Percentiles rank a stretch among this genome's conserved stretches.
Conservation (phyloP, 1,139 yeast genomes). For the Nakaseomyces uthaithaninus region DNA sequence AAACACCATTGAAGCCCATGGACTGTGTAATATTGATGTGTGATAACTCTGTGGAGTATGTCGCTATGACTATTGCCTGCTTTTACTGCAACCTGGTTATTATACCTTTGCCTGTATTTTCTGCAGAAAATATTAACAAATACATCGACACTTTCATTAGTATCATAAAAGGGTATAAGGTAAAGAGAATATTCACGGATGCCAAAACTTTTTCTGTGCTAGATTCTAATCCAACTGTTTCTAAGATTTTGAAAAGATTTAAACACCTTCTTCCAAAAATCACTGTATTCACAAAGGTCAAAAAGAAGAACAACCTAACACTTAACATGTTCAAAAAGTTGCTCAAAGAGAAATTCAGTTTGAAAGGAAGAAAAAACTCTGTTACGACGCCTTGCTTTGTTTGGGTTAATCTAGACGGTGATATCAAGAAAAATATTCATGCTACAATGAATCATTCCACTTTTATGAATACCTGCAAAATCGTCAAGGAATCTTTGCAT, state of each 20-base stretch:
- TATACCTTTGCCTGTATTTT: constrained; percentile 73
- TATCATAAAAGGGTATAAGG: constrained; percentile 60
- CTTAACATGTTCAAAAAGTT: constrained; percentile 17
- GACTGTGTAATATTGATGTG: constrained; percentile 73
- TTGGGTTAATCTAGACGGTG: constrained; percentile 32
- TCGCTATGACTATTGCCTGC: constrained; percentile 80
- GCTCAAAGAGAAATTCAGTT: constrained; percentile 18
- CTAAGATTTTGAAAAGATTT: constrained; percentile 42
- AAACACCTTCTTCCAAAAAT: constrained; percentile 26
- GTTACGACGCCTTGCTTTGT: constrained; percentile 23
- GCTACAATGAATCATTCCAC: constrained; percentile 44
- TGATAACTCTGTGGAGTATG: constrained; percentile 80
- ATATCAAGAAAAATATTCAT: constrained; percentile 21
- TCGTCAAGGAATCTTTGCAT: constrained; percentile 86
- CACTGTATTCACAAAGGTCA: constrained; percentile 29
- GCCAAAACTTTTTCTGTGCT: constrained; percentile 63
- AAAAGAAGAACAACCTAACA: constrained; percentile 20
- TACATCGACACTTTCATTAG: constrained; percentile 65
- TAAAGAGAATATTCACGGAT: constrained; percentile 68
- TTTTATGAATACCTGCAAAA: constrained; percentile 73
- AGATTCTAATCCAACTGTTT: constrained; percentile 42
- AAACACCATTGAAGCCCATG: constrained; percentile 52
- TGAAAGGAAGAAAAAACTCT: constrained; percentile 19
- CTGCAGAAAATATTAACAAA: constrained; percentile 59
- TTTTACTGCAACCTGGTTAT: constrained; percentile 72